Conservation (phyloP, 176 grass and related monocot genomes). For the Carex littledalei region DNA sequence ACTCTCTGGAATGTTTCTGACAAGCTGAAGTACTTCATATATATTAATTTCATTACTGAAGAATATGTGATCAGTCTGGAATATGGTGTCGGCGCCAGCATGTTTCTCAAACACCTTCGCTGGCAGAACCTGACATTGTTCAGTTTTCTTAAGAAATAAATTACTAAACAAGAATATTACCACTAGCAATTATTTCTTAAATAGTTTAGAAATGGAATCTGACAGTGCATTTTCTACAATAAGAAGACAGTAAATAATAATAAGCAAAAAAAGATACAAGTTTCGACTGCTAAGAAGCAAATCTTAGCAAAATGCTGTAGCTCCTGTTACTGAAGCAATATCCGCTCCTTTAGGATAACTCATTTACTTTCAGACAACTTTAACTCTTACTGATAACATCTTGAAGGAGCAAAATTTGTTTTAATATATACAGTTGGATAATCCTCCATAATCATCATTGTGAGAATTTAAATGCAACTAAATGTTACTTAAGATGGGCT, state of each 20-base stretch:
- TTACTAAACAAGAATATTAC: not conserved
- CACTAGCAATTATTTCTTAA: not conserved
- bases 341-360: not conserved
- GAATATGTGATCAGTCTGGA: constrained; percentile 52
- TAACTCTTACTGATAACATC: not conserved
- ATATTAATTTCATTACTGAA: constrained; percentile 44
- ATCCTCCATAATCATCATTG: not conserved
- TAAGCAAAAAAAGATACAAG: not conserved
- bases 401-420: not conserved
- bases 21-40: constrained; percentile 32
- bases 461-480: not conserved
- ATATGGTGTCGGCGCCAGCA: constrained; percentile 25
- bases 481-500: not conserved
- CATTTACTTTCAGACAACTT: not conserved
- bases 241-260: not conserved
- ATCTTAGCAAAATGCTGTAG: not conserved
- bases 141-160: not conserved
- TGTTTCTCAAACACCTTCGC: constrained; percentile 48
- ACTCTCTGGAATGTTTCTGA: constrained; percentile 18
- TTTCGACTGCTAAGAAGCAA: not conserved
- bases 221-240: not conserved
- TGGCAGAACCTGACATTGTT: constrained; percentile 31
- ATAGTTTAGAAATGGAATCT: not conserved
- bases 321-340: not conserved
- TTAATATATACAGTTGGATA: not conserved